A percentile compares a stretch with the other conserved stretches of the same genome.
Evolutionary conservation across 352 stramenopile genomes (phyloP).

Genomic region (Globisporangium yorkense): DNA sequence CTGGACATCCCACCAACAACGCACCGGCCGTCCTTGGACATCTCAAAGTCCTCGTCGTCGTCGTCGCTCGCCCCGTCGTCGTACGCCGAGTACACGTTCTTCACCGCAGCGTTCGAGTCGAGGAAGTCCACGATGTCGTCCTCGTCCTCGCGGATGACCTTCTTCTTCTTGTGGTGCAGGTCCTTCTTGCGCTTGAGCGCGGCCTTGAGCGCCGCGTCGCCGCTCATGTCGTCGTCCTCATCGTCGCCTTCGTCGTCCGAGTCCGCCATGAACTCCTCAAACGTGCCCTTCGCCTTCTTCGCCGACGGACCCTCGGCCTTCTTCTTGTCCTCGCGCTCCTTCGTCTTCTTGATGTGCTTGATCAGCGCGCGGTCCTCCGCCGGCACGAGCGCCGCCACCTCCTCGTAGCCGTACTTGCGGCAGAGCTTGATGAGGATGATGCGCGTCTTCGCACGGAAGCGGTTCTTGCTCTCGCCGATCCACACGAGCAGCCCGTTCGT

Average conservation of each 20-base stretch:
- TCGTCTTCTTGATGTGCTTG: conserved; percentile 95
- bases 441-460: conserved; percentile 93
- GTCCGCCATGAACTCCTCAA: conserved; percentile 82
- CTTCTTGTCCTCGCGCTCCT: conserved; percentile 87
- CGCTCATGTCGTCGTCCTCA: conserved; percentile 37
- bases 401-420: conserved; percentile 91
- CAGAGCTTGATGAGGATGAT: conserved; percentile 96
- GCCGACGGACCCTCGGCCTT: conserved; percentile 62
- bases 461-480: conserved; percentile 92
- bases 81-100: conserved; percentile 72
- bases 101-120: conserved; percentile 85
- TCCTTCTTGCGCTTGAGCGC: conserved; percentile 79
- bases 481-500: conserved; percentile 91
- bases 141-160: conserved; percentile 71
- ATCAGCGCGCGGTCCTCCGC: conserved; percentile 89
- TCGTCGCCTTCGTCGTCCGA: conserved; percentile 79
- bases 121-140: conserved; percentile 93
- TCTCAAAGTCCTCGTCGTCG: conserved; percentile 86
- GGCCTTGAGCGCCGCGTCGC: conserved; percentile 73
- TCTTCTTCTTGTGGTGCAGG: conserved; percentile 61
- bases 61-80: conserved; percentile 56
- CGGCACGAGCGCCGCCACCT: conserved; percentile 86
- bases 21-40: conserved; percentile 87
- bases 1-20: conserved; percentile 16
- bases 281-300: conserved; percentile 44